Percentiles rank a stretch among this genome's conserved stretches.
These are phyloP conservation scores for Cardamine occulta DNA, from an alignment of 345 rosid species.

Conservation along the genomic window DNA sequence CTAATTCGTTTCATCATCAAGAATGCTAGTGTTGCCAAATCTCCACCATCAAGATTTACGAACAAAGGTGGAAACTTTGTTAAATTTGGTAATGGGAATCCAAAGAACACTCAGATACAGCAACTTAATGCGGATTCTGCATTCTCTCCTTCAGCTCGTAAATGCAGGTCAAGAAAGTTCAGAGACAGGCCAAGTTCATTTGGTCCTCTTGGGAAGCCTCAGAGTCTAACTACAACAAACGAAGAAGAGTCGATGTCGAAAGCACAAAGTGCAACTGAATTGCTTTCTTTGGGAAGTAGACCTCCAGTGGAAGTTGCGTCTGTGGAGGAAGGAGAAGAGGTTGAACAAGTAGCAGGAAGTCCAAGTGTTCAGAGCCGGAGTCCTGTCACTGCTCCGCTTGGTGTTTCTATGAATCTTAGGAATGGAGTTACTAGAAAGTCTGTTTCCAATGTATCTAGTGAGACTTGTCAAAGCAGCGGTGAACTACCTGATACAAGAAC, in stretches of 20 bases:
- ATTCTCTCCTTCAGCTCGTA: constrained; percentile 67
- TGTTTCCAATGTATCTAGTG: constrained; percentile 41
- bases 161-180: constrained; percentile 67
- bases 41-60: constrained; percentile 52
- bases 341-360: constrained; percentile 79
- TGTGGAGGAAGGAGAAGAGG: constrained; percentile 96
- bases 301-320: constrained; percentile 82
- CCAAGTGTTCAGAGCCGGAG: constrained; percentile 78
- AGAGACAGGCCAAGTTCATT: constrained; percentile 77
- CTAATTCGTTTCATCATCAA: constrained; percentile 66
- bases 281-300: constrained; percentile 80
- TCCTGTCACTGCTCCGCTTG: constrained; percentile 84
- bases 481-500: constrained; percentile 82
- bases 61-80: constrained; percentile 47
- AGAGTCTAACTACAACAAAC: constrained; percentile 45
- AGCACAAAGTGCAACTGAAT: constrained; percentile 71
- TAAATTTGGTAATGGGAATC: constrained; percentile 46
- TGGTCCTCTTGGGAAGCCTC: constrained; percentile 86
- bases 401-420: constrained; percentile 60
- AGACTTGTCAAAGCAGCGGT: constrained; percentile 60
- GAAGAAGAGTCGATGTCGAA: constrained; percentile 56
- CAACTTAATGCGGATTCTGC: constrained; percentile 55
- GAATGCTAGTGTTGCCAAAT: constrained; percentile 64
- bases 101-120: constrained; percentile 51
- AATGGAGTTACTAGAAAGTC: constrained; percentile 56